Conservation (phyloP, 768 basidiomycete species). For the Boletus sp. region DNA sequence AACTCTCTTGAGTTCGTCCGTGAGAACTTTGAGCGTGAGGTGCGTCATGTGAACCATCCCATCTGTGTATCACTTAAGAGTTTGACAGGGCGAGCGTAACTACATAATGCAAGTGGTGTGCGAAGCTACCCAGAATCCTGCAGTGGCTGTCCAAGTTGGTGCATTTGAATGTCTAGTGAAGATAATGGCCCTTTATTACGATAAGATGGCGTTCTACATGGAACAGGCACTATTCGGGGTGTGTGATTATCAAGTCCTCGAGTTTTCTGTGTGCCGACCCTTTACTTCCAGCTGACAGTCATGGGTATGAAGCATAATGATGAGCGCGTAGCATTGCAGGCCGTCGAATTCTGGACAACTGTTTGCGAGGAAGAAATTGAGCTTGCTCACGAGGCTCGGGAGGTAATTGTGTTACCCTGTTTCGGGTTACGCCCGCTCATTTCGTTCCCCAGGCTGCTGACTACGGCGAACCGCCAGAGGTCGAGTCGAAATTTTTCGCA, state of each 20-base stretch:
- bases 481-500: slow-evolving; percentile 88
- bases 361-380: slow-evolving; percentile 98
- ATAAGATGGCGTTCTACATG: slow-evolving; percentile 99
- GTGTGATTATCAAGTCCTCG: slow-evolving; percentile 32
- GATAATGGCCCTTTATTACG: slow-evolving; percentile 98
- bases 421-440: slow-evolving; percentile 1
- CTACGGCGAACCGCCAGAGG: slow-evolving; percentile 83
- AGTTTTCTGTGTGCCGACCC: slow-evolving; percentile 15
- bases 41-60: slow-evolving; percentile 37
- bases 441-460: slow-evolving; percentile 65
- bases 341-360: slow-evolving; percentile 99
- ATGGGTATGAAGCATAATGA: slow-evolving; percentile 96
- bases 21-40: slow-evolving; percentile 97
- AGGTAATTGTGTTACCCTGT: slow-evolving; percentile 47
- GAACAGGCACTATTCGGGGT: slow-evolving; percentile 98
- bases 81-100: slow-evolving; percentile 87
- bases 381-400: slow-evolving; percentile 85
- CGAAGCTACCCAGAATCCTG: slow-evolving; percentile 88
- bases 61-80: slow-evolving; percentile 1
- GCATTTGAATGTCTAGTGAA: slow-evolving; percentile 94
- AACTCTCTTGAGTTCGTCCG: slow-evolving; percentile 98
- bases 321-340: slow-evolving; percentile 90
- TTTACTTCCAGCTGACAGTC: slow-evolving; percentile 72
- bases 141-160: slow-evolving; percentile 85
- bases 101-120: slow-evolving; percentile 99